phyloP scores from a whole-genome alignment of 192 early-diverging fungal genomes.

The Phlyctochytrium planicorne region DNA sequence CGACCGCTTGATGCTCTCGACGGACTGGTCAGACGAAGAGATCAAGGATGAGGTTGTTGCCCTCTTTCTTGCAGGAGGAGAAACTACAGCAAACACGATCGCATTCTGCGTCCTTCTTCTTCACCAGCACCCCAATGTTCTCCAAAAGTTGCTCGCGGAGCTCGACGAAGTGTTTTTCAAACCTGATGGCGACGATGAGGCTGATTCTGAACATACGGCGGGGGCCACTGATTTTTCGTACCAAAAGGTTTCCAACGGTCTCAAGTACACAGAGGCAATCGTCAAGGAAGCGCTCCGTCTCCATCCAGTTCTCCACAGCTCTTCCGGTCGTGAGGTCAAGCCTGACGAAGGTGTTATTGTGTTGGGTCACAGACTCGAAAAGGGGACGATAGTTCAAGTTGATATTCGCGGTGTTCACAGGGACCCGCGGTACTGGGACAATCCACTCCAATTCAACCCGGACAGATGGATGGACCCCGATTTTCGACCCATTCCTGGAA shows the following conservation, averaged over 20 bases:
- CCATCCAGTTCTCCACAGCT: conserved; percentile 27
- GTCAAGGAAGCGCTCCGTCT: conserved; percentile 43
- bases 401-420: conserved; percentile 33
- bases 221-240: neutral
- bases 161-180: neutral
- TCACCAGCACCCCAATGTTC: conserved; percentile 17
- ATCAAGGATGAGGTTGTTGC: conserved; percentile 39
- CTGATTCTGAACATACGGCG: neutral
- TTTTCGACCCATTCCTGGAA: conserved; percentile 16
- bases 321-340: neutral
- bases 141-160: neutral
- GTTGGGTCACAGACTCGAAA: conserved; percentile 20
- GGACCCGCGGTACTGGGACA: conserved; percentile 24
- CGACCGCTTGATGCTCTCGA: conserved; percentile 30
- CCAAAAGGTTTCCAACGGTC: neutral
- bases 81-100: conserved; percentile 43
- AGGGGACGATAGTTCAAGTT: conserved; percentile 20
- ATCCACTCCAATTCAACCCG: conserved; percentile 39
- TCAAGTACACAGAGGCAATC: conserved; percentile 38
- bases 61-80: conserved; percentile 42
- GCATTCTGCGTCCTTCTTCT: conserved; percentile 26
- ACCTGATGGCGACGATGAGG: neutral
- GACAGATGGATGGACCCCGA: conserved; percentile 31
- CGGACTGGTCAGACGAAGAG: conserved; percentile 34
- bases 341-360: neutral